Evolutionary conservation across 2,329 filamentous ascomycete species (phyloP).

Genomic region (Magnaporthiopsis rhizophila): DNA sequence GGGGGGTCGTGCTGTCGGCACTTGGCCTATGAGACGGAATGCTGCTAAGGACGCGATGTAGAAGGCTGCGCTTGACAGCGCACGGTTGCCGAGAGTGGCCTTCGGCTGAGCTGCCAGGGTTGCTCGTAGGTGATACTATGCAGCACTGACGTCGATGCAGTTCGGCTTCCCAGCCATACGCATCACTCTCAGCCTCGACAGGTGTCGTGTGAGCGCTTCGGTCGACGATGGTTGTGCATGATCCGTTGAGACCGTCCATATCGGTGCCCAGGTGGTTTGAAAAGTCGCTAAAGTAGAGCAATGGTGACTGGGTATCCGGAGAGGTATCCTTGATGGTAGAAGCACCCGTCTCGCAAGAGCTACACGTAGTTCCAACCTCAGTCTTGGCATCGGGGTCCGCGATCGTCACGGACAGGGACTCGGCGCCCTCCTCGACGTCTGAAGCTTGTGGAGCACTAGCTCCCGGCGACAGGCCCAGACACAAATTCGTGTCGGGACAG

Average conservation of each 20-base stretch:
- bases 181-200: constrained; percentile 27
- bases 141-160: constrained; percentile 23
- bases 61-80: constrained; percentile 25
- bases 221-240: constrained; percentile 19
- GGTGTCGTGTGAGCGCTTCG: constrained; percentile 19
- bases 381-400: constrained; percentile 3
- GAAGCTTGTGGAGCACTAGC: constrained; percentile 1
- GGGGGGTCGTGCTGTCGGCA: background rate
- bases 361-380: background rate
- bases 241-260: constrained; percentile 19
- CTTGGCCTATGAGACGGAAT: background rate
- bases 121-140: constrained; percentile 6
- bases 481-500: background rate
- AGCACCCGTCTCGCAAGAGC: constrained; percentile 6
- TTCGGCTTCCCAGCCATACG: constrained; percentile 49
- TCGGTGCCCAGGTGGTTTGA: constrained; percentile 30
- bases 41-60: constrained; percentile 31
- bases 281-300: constrained; percentile 22
- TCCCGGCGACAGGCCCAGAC: background rate
- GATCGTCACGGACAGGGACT: background rate
- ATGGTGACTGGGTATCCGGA: background rate
- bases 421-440: constrained; percentile 7
- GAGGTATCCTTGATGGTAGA: constrained; percentile 9
- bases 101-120: background rate
- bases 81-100: constrained; percentile 19